These are phyloP conservation scores for Erythrobasidium yunnanense DNA, from an alignment of 768 basidiomycete species.

Conservation along the genomic window DNA sequence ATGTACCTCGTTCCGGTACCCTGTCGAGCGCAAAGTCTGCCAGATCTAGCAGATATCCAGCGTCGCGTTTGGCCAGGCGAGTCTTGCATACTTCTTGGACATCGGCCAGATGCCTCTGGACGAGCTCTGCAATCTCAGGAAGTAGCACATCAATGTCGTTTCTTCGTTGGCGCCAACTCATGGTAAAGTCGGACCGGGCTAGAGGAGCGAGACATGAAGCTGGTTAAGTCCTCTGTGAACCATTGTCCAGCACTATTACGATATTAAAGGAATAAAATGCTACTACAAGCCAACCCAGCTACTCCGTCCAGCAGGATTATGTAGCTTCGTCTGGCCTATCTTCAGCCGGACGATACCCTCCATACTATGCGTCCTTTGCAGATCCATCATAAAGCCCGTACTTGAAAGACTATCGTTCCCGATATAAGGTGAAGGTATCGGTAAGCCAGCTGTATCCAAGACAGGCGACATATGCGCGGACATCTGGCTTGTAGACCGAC, in stretches of 20 bases:
- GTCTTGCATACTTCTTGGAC: no score
- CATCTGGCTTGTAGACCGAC: slow-evolving; percentile 15
- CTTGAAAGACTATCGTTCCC: slow-evolving; percentile 10
- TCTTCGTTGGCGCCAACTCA: neutral
- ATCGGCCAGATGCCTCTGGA: neutral
- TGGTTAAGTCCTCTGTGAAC: no score
- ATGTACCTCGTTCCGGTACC: no score
- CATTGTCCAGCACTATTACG: no score
- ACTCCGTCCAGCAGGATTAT: slow-evolving; percentile 78
- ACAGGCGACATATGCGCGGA: slow-evolving; percentile 14
- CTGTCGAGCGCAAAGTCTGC: neutral
- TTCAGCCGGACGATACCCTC: slow-evolving; percentile 48
- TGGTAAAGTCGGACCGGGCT: neutral
- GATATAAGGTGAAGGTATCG: slow-evolving; percentile 27
- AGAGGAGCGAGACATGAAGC: no score
- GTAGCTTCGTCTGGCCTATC: slow-evolving; percentile 85
- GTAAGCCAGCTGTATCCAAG: slow-evolving; percentile 19
- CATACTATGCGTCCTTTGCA: slow-evolving; percentile 37
- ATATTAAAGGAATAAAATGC: neutral
- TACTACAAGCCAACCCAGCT: slow-evolving; percentile 78
- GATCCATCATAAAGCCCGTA: slow-evolving; percentile 50
- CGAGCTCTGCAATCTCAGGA: neutral
- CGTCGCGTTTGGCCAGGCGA: no score
- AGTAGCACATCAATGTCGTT: neutral
- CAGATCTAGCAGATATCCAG: neutral